A percentile compares a stretch with the other conserved stretches of the same genome.
These are phyloP conservation scores for Puccinia coronata DNA, from an alignment of 1,284 basidiomycete genomes.

Conservation along the genomic window DNA sequence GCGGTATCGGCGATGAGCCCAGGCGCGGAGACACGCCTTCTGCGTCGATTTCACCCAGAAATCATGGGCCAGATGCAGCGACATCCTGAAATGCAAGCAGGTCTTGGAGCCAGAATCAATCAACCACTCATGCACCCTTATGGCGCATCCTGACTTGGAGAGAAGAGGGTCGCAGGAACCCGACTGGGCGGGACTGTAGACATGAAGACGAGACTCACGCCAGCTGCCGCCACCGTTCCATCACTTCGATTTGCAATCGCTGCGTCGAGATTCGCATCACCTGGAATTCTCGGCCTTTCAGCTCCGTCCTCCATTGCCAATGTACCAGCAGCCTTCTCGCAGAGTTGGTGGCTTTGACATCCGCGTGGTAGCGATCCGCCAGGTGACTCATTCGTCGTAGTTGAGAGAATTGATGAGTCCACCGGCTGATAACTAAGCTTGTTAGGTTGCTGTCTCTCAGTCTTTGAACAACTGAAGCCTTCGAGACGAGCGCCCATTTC, in stretches of 20 bases:
- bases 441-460: background rate
- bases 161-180: background rate
- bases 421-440: background rate
- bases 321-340: background rate
- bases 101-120: constrained; percentile 32
- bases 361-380: background rate
- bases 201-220: constrained; percentile 30
- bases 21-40: background rate
- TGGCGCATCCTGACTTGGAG: background rate
- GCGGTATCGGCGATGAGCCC: constrained; percentile 10
- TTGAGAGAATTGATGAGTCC: constrained; percentile 11
- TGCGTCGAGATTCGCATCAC: background rate
- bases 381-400: constrained; percentile 2
- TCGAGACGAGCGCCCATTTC: constrained; percentile 25
- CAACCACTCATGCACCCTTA: constrained; percentile 16
- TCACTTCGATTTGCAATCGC: background rate
- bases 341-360: constrained; percentile 12
- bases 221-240: constrained; percentile 15
- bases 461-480: background rate
- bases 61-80: constrained; percentile 3
- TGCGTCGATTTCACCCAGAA: constrained; percentile 8
- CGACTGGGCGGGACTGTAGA: background rate
- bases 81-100: constrained; percentile 31
- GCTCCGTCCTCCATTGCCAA: constrained; percentile 27
- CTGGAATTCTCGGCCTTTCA: constrained; percentile 14